Evolutionary conservation across 2,329 filamentous ascomycete species (phyloP), one percentile per base, ranked within the genome.

Genomic region (Trichoderma koningii): DNA sequence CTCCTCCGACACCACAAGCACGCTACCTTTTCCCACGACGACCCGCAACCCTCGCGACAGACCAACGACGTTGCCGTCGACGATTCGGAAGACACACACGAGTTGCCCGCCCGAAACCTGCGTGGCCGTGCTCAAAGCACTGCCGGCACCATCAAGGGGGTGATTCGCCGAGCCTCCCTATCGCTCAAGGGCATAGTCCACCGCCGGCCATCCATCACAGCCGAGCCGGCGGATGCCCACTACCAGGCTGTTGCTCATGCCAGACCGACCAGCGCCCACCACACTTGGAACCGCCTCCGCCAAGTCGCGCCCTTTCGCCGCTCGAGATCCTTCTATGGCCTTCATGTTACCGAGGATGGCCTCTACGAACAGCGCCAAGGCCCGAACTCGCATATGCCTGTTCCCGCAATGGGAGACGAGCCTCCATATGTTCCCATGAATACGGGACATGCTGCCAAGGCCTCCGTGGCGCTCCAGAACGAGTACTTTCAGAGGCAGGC

Each of bases 351-450:
- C 17, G 66, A 73, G 10, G 72, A 73, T 2, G 69, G 66, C 67
- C 68, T 72, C 74, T 28, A 71, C 73, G 15, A 70, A 73, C 42
- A 71, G 75, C 70, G 73, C 15, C 74, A 71, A 73, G 15, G 69
- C 73, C 30, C 70, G 74, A 70, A 73, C 30, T 66, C 71, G 9
- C 68, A 72, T 19, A 64, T 76, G n/a, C 79, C 81, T 0, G 73
- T 84, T 4, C 83, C 84, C 2, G 83, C 82, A 3, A 75, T 80
- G 64, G 80, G 81, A 34, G 77, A 77, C 38, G 84, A 83, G 64
- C 87, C 87, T 5, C 86, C 87, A 0, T 76, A 87, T 65, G 88
- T 89, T 30, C 87, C 87, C 3, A 77, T 77, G 12, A 82, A 87
- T 63, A 84, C 81, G 0, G 86, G 87, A 42, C 83, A 81, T n/a